phyloP scores from a whole-genome alignment of 495 filamentous ascomycete species.

The Apiosordaria backusii region DNA sequence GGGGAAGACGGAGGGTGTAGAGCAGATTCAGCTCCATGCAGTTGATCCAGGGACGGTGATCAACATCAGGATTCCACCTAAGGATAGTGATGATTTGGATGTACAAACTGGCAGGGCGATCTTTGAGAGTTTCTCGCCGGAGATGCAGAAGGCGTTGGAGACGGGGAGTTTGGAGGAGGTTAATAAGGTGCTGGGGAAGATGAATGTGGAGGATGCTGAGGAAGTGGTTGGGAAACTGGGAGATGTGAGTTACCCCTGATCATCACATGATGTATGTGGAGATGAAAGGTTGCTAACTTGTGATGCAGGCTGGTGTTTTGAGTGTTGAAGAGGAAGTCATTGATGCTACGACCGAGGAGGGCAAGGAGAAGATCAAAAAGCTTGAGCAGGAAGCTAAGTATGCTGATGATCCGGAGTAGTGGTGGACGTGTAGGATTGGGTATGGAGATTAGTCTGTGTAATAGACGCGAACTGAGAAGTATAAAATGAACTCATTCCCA shows the following conservation, averaged over 20 bases:
- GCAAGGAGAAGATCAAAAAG: constrained; percentile 69
- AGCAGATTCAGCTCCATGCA: constrained; percentile 96
- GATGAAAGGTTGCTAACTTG: constrained; percentile 10
- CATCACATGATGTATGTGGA: background rate
- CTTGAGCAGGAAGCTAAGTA: constrained; percentile 57
- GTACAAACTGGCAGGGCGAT: constrained; percentile 66
- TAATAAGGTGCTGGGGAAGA: constrained; percentile 87
- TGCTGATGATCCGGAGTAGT: constrained; percentile 25
- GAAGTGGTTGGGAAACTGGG: constrained; percentile 80
- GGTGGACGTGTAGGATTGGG: background rate
- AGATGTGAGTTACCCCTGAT: constrained; percentile 48
- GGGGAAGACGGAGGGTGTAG: constrained; percentile 61
- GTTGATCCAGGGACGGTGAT: constrained; percentile 92
- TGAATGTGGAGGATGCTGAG: constrained; percentile 92
- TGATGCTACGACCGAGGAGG: constrained; percentile 93
- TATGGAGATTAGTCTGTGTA: background rate
- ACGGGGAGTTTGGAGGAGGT: constrained; percentile 87
- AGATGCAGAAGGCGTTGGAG: constrained; percentile 75
- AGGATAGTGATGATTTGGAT: constrained; percentile 59
- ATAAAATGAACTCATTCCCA: background rate
- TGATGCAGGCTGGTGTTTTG: constrained; percentile 69
- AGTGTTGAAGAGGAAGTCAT: constrained; percentile 90
- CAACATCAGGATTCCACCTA: constrained; percentile 75
- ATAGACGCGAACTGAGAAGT: background rate
- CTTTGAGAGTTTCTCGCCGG: constrained; percentile 77